A percentile compares a stretch with the other conserved stretches of the same genome.
phyloP scores from a whole-genome alignment of 2,329 filamentous ascomycete genomes.

The Pyrenophora tritici-repentis region DNA sequence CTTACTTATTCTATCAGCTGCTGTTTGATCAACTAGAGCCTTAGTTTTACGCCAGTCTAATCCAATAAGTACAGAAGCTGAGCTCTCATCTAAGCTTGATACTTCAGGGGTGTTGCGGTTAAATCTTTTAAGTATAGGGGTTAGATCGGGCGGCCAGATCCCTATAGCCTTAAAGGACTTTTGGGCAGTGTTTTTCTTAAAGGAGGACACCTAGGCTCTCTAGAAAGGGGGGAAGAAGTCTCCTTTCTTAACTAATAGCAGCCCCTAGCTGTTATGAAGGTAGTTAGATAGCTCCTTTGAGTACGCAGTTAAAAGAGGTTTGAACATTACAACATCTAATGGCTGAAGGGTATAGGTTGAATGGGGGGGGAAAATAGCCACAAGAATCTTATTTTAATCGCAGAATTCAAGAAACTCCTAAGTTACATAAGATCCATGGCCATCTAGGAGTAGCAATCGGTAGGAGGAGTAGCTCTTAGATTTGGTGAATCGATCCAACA shows the following conservation, averaged over 20 bases:
- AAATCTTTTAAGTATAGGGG: constrained; percentile 8
- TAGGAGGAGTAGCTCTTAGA: background rate
- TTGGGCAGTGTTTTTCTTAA: constrained; percentile 1
- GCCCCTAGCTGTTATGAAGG: background rate
- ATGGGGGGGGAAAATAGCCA: background rate
- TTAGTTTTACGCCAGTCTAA: too few relatives aligned
- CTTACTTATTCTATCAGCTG: too few relatives aligned
- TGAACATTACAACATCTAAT: background rate
- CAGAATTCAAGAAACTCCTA: background rate
- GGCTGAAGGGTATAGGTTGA: background rate
- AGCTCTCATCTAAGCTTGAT: too few relatives aligned
- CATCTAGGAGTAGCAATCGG: background rate
- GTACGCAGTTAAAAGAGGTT: background rate
- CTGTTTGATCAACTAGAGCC: too few relatives aligned
- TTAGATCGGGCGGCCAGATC: constrained; percentile 2
- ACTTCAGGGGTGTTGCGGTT: too few relatives aligned
- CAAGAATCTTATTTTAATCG: background rate
- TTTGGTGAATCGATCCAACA: background rate
- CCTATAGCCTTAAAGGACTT: constrained; percentile 4
- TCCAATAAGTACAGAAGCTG: too few relatives aligned
- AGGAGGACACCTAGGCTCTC: constrained; percentile 1
- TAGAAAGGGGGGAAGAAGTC: constrained; percentile 6
- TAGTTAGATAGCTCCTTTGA: background rate
- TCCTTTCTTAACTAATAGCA: background rate
- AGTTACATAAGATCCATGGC: background rate